These are phyloP conservation scores for Fusarium buharicum DNA, from an alignment of 2,329 filamentous ascomycete species.

Conservation along the genomic window DNA sequence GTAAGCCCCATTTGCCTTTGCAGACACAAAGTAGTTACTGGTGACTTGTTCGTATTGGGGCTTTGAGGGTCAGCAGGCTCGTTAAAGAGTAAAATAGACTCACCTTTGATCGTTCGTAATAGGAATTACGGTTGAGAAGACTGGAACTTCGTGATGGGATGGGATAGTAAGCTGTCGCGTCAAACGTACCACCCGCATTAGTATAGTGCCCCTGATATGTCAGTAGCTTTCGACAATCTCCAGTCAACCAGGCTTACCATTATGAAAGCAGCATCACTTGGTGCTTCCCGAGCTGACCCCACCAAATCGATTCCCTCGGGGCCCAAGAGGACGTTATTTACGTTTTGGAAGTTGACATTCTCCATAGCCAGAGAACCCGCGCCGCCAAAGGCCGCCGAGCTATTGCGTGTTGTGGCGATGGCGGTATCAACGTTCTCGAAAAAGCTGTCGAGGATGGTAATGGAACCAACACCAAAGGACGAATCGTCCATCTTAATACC, in stretches of 20 bases:
- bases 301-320: conserved; percentile 35
- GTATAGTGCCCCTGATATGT: conserved; percentile 43
- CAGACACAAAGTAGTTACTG: conserved; percentile 71
- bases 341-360: conserved; percentile 56
- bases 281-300: conserved; percentile 14
- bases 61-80: conserved; percentile 36
- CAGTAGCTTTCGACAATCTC: background rate
- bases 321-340: conserved; percentile 47
- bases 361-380: conserved; percentile 59
- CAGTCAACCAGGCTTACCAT: conserved; percentile 35
- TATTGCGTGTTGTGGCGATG: conserved; percentile 68
- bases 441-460: conserved; percentile 78
- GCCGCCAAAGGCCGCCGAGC: conserved; percentile 48
- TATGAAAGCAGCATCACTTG: conserved; percentile 36
- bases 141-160: conserved; percentile 33
- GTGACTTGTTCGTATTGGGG: conserved; percentile 75
- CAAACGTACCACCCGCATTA: conserved; percentile 36
- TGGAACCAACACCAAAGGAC: conserved; percentile 71
- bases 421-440: conserved; percentile 74
- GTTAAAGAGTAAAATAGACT: background rate
- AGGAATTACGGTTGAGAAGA: conserved; percentile 64
- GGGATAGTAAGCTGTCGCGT: conserved; percentile 39
- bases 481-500: conserved; percentile 73
- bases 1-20: conserved; percentile 61
- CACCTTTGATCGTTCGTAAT: conserved; percentile 76